Percentiles rank a stretch among this genome's conserved stretches.
Evolutionary conservation across 768 basidiomycete genomes (phyloP).

Genomic region (Collybia mongolica): DNA sequence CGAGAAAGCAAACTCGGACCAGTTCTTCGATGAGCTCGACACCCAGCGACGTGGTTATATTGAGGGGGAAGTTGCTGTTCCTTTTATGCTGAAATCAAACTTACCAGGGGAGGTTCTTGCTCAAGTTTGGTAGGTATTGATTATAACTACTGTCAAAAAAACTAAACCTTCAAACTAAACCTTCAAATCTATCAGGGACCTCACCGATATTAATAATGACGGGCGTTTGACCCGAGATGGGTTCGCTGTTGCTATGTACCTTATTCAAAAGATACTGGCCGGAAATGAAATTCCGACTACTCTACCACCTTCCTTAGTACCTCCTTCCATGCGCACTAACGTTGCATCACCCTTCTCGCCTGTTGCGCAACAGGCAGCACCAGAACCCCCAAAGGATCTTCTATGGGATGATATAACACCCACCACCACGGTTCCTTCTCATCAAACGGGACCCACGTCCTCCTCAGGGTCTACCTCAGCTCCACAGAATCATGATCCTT

Average conservation of each 20-base stretch:
- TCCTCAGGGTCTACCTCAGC: conserved; percentile 20
- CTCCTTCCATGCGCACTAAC: conserved; percentile 72
- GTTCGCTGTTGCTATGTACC: conserved; percentile 93
- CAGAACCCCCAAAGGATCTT: conserved; percentile 44
- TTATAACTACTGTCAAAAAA: not conserved
- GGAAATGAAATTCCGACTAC: conserved; percentile 72
- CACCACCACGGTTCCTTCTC: conserved; percentile 40
- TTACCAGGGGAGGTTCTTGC: conserved; percentile 84
- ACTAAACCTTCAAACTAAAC: conserved; percentile 7
- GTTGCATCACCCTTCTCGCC: conserved; percentile 39
- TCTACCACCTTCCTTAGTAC: conserved; percentile 76
- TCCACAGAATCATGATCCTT: conserved; percentile 44
- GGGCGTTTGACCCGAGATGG: conserved; percentile 87
- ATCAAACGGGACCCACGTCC: conserved; percentile 27
- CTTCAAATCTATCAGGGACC: conserved; percentile 62
- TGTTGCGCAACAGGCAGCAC: conserved; percentile 37
- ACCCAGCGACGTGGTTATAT: conserved; percentile 71
- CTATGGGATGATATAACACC: conserved; percentile 59
- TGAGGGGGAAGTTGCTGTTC: conserved; percentile 92
- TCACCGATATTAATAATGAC: conserved; percentile 86
- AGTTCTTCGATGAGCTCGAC: conserved; percentile 83
- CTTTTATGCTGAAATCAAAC: conserved; percentile 91
- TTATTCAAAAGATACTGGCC: conserved; percentile 83
- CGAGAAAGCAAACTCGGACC: conserved; percentile 79
- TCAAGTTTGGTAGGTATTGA: conserved; percentile 73